phyloP scores from a whole-genome alignment of 805 yeast species.

The Candida yuanshanica region DNA sequence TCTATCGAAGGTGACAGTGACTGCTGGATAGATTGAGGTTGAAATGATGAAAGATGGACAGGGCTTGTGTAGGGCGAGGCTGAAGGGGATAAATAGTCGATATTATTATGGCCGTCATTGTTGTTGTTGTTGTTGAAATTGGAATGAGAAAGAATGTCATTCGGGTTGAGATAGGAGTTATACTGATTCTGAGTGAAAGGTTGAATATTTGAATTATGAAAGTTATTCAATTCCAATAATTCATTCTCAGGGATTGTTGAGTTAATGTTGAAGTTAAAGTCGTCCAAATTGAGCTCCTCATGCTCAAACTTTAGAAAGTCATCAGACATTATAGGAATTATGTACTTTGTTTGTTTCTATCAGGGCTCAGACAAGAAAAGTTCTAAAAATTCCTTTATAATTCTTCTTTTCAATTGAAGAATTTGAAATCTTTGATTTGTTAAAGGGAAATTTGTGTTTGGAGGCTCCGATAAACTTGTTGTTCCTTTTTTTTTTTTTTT shows the following conservation, averaged over 20 bases:
- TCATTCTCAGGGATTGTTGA: slow-evolving; percentile 27
- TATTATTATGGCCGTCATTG: slow-evolving; percentile 1
- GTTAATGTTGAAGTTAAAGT: slow-evolving; percentile 20
- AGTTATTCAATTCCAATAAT: slow-evolving; percentile 17
- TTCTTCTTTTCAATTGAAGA: too few species aligned
- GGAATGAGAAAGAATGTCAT: not conserved
- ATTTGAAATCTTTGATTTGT: too few species aligned
- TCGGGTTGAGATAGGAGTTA: slow-evolving; percentile 2
- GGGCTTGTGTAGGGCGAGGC: slow-evolving; percentile 19
- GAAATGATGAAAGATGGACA: slow-evolving; percentile 16
- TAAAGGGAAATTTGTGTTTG: too few species aligned
- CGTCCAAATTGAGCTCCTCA: slow-evolving; percentile 18
- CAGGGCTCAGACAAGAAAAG: too few species aligned
- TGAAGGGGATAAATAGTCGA: slow-evolving; percentile 15
- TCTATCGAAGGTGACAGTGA: slow-evolving; percentile 3
- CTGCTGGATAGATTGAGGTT: slow-evolving; percentile 12
- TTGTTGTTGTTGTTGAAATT: not conserved
- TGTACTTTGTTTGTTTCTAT: too few species aligned
- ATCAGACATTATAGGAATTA: slow-evolving; percentile 23
- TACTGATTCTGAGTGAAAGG: not conserved
- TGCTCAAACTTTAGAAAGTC: slow-evolving; percentile 19
- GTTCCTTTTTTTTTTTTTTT: not conserved
- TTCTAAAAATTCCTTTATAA: too few species aligned
- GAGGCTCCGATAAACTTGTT: too few species aligned
- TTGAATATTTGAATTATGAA: slow-evolving; percentile 1